Percentiles rank a stretch among this genome's conserved stretches.
Conservation (phyloP, 163 green algal genomes). For the Scenedesmus sp. region DNA sequence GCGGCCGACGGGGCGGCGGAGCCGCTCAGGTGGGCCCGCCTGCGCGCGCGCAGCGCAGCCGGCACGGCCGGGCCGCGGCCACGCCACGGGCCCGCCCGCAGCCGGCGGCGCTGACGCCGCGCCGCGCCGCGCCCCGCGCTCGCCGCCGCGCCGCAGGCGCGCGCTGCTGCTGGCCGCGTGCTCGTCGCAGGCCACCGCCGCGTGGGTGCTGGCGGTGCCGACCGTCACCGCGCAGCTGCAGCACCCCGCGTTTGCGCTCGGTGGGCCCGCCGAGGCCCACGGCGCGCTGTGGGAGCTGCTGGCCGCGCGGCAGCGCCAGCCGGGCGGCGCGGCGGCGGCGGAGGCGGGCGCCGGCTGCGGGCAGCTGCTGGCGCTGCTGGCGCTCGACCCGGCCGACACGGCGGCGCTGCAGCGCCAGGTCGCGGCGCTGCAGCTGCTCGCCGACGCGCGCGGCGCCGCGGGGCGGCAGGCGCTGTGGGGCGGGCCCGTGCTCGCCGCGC, state of each 20-base stretch:
- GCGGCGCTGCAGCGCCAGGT: neutral
- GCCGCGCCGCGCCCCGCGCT: too few species aligned
- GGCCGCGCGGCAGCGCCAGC: neutral
- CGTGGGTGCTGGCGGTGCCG: constrained; percentile 40
- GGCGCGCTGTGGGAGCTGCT: constrained; percentile 34
- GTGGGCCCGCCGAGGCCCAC: constrained; percentile 21
- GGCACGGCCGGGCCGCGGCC: neutral
- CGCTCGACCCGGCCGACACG: neutral
- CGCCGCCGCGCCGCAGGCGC: constrained; percentile 33
- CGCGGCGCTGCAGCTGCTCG: constrained; percentile 28
- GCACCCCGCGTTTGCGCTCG: neutral
- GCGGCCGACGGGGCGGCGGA: neutral
- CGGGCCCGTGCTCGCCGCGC: neutral
- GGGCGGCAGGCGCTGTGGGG: constrained; percentile 19
- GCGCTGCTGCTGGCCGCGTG: constrained; percentile 33
- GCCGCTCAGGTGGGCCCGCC: constrained; percentile 27
- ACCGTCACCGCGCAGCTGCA: constrained; percentile 9
- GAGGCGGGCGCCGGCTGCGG: neutral
- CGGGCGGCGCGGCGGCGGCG: neutral
- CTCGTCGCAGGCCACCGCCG: constrained; percentile 3
- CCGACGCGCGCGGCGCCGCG: constrained; percentile 18
- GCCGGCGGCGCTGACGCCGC: too few species aligned
- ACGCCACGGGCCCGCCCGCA: neutral
- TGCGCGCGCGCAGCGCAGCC: neutral
- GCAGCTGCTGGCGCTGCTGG: constrained; percentile 9